Evolutionary conservation across 2,329 filamentous ascomycete genomes (phyloP), one percentile per base, ranked within the genome.

Genomic region (Curvularia eragrostidis): DNA sequence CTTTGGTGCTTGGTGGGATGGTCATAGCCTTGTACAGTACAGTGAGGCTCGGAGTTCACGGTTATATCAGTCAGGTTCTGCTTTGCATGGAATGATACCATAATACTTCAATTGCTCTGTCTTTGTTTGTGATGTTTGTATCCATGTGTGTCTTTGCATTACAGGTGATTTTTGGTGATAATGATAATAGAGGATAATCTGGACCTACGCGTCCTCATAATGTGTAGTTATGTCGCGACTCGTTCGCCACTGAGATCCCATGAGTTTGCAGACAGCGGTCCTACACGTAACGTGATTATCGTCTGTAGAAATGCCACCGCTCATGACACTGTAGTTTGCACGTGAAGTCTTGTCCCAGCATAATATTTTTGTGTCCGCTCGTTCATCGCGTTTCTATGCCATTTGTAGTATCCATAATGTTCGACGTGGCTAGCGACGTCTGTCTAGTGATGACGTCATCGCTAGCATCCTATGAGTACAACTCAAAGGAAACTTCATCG

Each of bases 1-100:
- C 82, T 87, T 60, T 91, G 91, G 72, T 71, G 70, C 70, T 71
- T 64, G 64, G 67, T 67, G 66, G 70, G 67, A 70, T 70, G 68
- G 68, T 72, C 65, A 73, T 61, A 59, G 68, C 67, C 70, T 70
- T 72, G 69, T 70, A 72, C 64, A 65, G 66, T 67, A 73, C 28
- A 56, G 21, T 41, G 30, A 52, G 70, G 70, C 70, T 70, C 64
- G 70, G 70, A 73, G 70, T 73, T 73, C 38, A 72, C 67, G 70
- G 68, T 70, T 62, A 70, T 61, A 67, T 66, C 66, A 67, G 62
- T 70, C 52, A 48, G 62, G 61, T 59, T 62, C 60, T 70, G 65
- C 59, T 69, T 70, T 67, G 65, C 65, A 56, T 56, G 48, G 66
- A 73, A 73, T 73, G 70, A 73, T 73, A 73, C 70, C 70, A 72